These are phyloP conservation scores for Emmonsia crescens DNA, from an alignment of 2,329 filamentous ascomycete species.

Conservation along the genomic window DNA sequence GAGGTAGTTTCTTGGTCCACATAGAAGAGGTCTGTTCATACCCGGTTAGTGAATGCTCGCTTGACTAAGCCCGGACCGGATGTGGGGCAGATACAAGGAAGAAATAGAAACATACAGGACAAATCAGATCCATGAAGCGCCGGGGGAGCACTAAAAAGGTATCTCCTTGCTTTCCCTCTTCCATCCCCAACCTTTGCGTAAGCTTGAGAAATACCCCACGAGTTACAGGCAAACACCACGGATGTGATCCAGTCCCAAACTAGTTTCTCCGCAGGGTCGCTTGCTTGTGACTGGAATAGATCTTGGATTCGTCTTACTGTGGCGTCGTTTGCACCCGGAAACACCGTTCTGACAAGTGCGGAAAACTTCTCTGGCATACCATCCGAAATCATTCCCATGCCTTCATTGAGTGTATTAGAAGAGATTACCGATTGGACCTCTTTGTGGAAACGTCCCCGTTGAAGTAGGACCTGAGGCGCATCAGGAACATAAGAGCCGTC, in stretches of 20 bases:
- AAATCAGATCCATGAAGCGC: conserved; percentile 4
- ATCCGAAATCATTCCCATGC: not conserved
- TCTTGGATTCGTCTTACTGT: conserved; percentile 2
- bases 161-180: not conserved
- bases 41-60: not conserved
- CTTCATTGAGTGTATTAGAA: conserved; percentile 5
- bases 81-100: too few species aligned
- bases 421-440: conserved; percentile 1
- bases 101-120: conserved; percentile 4
- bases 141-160: conserved; percentile 4
- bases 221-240: conserved; percentile 7
- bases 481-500: conserved; percentile 2
- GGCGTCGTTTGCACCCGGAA: conserved; percentile 1
- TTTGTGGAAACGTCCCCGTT: not conserved
- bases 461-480: not conserved
- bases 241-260: conserved; percentile 9
- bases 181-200: not conserved
- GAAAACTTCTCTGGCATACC: conserved; percentile 7
- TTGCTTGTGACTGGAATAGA: not conserved
- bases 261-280: conserved; percentile 1
- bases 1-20: not conserved
- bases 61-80: not conserved
- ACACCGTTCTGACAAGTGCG: not conserved
- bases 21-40: not conserved
- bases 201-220: conserved; percentile 1